Conservation (phyloP, 768 basidiomycete species). For the Boletus speciosus region DNA sequence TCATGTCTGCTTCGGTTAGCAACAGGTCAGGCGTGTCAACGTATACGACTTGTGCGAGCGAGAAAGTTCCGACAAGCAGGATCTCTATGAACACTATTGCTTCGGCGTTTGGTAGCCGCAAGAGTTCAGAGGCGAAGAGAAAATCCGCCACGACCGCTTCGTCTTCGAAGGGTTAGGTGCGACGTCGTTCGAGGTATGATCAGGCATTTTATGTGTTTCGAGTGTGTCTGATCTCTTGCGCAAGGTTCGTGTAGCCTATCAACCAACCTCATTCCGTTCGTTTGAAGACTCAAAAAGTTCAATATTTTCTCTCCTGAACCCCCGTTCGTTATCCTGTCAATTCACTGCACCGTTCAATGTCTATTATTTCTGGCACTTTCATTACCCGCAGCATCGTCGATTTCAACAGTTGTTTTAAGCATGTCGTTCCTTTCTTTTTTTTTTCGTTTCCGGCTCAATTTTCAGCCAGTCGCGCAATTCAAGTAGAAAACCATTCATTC, state of each 20-base stretch:
- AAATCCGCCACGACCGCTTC: slow-evolving; percentile 26
- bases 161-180: slow-evolving; percentile 22
- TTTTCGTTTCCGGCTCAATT: background rate
- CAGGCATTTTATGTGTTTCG: too few species aligned
- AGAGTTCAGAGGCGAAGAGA: slow-evolving; percentile 27
- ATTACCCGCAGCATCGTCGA: slow-evolving; percentile 2
- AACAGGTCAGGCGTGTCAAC: slow-evolving; percentile 27
- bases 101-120: slow-evolving; percentile 24
- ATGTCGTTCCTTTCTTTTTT: slow-evolving; percentile 2
- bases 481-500: slow-evolving; percentile 13
- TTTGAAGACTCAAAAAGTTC: slow-evolving; percentile 2
- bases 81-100: slow-evolving; percentile 27
- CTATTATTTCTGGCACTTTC: slow-evolving; percentile 4
- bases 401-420: slow-evolving; percentile 3
- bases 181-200: slow-evolving; percentile 1
- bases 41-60: slow-evolving; percentile 28
- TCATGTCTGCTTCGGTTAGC: slow-evolving; percentile 24
- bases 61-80: slow-evolving; percentile 22
- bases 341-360: background rate
- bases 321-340: background rate
- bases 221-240: slow-evolving; percentile 1
- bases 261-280: background rate
- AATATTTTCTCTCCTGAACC: background rate
- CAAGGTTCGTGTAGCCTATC: background rate
- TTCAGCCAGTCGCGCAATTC: slow-evolving; percentile 2